Evolutionary conservation across 2,329 filamentous ascomycete genomes (phyloP).

Genomic region (Xylaria sp.): DNA sequence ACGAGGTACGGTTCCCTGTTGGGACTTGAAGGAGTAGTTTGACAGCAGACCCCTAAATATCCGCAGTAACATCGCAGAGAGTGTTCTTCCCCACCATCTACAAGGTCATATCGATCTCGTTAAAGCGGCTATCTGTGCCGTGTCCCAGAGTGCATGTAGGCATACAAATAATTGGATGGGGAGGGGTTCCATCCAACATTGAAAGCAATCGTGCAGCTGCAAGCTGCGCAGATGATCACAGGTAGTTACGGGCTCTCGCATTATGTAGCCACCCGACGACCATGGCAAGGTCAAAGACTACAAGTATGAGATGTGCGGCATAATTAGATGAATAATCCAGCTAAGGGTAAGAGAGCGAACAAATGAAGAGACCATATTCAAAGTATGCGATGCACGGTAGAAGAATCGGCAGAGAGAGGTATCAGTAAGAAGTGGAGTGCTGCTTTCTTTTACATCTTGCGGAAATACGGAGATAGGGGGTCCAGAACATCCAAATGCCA

Average conservation of each 20-base stretch:
- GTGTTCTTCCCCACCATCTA: neutral
- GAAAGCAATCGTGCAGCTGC: neutral
- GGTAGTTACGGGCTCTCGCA: slow-evolving; percentile 1
- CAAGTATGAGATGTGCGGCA: neutral
- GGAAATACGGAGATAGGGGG: neutral
- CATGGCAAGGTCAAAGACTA: neutral
- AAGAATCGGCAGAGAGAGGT: neutral
- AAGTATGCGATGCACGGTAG: neutral
- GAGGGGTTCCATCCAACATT: neutral
- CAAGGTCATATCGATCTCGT: slow-evolving; percentile 3
- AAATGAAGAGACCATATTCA: neutral
- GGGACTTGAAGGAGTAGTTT: neutral
- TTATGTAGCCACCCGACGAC: slow-evolving; percentile 5
- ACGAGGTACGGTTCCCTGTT: neutral
- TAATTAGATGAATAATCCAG: neutral
- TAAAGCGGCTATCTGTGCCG: slow-evolving; percentile 13
- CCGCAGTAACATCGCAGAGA: neutral
- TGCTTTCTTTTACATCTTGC: neutral
- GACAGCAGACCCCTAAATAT: too few species aligned
- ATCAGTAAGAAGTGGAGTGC: neutral
- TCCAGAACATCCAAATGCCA: neutral
- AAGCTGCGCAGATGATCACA: neutral
- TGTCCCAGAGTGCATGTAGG: neutral
- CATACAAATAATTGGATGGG: neutral
- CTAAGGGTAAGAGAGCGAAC: neutral